A percentile compares a stretch with the other conserved stretches of the same genome.
Evolutionary conservation across 768 basidiomycete species (phyloP).

Genomic region (Lactarius sp.): DNA sequence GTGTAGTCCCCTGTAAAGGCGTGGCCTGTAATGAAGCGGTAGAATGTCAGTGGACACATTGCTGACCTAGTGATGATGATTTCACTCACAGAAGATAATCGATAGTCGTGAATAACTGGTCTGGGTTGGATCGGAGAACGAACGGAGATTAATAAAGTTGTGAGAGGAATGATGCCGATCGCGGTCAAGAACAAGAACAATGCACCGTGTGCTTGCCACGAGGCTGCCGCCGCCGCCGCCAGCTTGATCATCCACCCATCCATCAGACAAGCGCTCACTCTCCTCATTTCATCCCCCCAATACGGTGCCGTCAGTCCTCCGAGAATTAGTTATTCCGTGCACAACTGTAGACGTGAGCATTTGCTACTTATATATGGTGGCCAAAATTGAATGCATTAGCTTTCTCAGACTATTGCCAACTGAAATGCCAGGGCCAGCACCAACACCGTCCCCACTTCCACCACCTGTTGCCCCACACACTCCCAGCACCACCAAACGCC

Average conservation of each 20-base stretch:
- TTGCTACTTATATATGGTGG: neutral
- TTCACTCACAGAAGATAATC: too few relatives aligned
- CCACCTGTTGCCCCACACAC: conserved; percentile 23
- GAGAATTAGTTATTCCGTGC: conserved; percentile 6
- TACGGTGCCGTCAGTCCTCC: conserved; percentile 13
- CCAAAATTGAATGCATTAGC: neutral
- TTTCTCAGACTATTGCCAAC: conserved; percentile 12
- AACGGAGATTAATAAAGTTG: too few relatives aligned
- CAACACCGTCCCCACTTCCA: conserved; percentile 15
- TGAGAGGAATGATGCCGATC: too few relatives aligned
- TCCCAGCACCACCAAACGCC: neutral
- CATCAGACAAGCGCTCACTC: too few relatives aligned
- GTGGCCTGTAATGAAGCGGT: too few relatives aligned
- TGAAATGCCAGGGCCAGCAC: conserved; percentile 20
- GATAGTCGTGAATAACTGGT: too few relatives aligned
- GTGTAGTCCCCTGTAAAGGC: too few relatives aligned
- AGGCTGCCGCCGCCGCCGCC: conserved; percentile 21
- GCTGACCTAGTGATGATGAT: too few relatives aligned
- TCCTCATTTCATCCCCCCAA: conserved; percentile 19
- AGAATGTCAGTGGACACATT: too few relatives aligned
- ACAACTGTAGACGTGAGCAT: conserved; percentile 14
- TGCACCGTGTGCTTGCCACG: conserved; percentile 25
- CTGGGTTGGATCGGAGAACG: too few relatives aligned
- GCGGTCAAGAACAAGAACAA: too few relatives aligned
- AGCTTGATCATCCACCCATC: too few relatives aligned